Evolutionary conservation across 129 eudicot genomes (phyloP).

Genomic region (Flaveria brownii): DNA sequence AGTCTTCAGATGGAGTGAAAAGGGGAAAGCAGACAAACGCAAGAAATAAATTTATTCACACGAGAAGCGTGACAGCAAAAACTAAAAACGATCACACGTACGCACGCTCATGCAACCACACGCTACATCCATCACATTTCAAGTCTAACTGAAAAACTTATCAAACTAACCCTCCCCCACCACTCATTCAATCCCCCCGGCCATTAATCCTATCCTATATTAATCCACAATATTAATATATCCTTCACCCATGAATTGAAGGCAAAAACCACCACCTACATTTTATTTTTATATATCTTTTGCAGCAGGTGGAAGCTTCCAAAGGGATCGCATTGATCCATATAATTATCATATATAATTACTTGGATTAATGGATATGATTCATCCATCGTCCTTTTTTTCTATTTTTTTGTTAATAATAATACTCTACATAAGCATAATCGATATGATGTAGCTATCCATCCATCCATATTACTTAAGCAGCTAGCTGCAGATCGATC

Average conservation of each 20-base stretch:
- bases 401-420: too few species aligned
- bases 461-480: too few species aligned
- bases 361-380: too few species aligned
- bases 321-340: constrained; percentile 79
- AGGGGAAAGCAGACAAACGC: background rate
- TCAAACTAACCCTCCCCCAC: background rate
- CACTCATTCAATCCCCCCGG: background rate
- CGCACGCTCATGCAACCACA: background rate
- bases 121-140: background rate
- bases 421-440: too few species aligned
- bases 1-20: background rate
- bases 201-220: background rate
- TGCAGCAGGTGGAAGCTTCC: constrained; percentile 45
- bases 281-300: background rate
- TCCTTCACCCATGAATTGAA: background rate
- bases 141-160: background rate
- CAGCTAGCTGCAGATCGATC: too few species aligned
- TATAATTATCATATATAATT: background rate
- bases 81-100: background rate
- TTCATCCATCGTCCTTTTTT: too few species aligned
- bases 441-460: too few species aligned
- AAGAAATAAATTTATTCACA: background rate
- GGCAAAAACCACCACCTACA: background rate
- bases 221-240: background rate
- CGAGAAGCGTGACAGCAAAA: background rate